A percentile compares a stretch with the other conserved stretches of the same genome.
Evolutionary conservation across 192 early-diverging fungal genomes (phyloP).

Genomic region (Lunasporangiospora selenospora): DNA sequence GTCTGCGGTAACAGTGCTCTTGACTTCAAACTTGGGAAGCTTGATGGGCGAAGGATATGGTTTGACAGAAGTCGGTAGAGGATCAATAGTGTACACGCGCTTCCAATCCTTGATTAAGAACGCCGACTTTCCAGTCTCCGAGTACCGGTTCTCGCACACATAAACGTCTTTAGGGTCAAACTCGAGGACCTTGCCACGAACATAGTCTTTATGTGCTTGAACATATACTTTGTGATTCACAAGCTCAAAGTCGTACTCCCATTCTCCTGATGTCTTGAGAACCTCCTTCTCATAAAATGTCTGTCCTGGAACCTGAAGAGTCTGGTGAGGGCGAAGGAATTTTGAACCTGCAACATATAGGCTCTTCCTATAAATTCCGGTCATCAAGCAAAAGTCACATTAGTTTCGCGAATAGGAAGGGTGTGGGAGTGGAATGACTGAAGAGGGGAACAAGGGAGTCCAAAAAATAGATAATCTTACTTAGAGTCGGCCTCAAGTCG

Average conservation of each 20-base stretch:
- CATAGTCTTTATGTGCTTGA: conserved; percentile 40
- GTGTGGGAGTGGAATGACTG: no score
- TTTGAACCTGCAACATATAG: conserved; percentile 34
- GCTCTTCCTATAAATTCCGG: conserved; percentile 2
- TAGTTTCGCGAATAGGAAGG: no score
- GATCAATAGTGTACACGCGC: conserved; percentile 36
- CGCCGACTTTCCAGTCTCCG: conserved; percentile 37
- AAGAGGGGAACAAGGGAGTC: background rate
- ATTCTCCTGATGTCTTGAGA: conserved; percentile 42
- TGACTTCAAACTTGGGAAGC: conserved; percentile 28
- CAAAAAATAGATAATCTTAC: conserved; percentile 16
- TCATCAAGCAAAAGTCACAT: background rate
- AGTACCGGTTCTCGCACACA: conserved; percentile 45
- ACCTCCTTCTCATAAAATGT: conserved; percentile 48
- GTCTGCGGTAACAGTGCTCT: conserved; percentile 18
- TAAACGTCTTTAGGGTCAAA: conserved; percentile 48
- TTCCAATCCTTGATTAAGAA: conserved; percentile 50
- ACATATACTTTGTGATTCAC: conserved; percentile 42
- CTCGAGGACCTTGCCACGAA: conserved; percentile 19
- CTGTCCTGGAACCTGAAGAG: conserved; percentile 38
- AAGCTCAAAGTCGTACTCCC: conserved; percentile 37
- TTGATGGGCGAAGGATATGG: conserved; percentile 36
- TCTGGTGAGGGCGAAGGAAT: conserved; percentile 46
- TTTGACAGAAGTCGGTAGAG: conserved; percentile 15
- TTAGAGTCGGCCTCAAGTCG: conserved; percentile 34